Evolutionary conservation across 1,139 yeast species (phyloP).

Genomic region (Schwanniomyces etchellsii): DNA sequence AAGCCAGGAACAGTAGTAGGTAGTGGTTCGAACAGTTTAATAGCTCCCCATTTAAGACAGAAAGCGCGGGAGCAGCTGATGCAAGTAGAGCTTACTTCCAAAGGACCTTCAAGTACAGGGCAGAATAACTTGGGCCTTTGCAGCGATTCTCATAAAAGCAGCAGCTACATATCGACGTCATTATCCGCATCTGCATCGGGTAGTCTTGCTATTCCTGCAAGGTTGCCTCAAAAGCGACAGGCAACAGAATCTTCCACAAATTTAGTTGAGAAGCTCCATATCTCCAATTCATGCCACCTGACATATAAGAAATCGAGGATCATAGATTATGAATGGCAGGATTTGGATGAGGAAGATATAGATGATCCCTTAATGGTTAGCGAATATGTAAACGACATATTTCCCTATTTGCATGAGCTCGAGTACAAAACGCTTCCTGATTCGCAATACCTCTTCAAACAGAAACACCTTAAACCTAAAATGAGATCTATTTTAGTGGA

Average conservation of each 20-base stretch:
- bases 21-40: background rate
- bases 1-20: constrained; percentile 1
- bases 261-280: constrained; percentile 39
- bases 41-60: background rate
- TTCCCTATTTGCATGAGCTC: constrained; percentile 68
- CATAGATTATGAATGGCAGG: constrained; percentile 72
- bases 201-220: constrained; percentile 24
- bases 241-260: constrained; percentile 52
- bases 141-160: too few relatives aligned
- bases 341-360: constrained; percentile 82
- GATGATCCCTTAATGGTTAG: constrained; percentile 95
- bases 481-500: constrained; percentile 89
- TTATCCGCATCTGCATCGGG: constrained; percentile 1
- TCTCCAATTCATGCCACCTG: constrained; percentile 13
- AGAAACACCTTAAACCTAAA: constrained; percentile 71
- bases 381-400: constrained; percentile 87
- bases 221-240: constrained; percentile 51
- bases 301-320: constrained; percentile 28
- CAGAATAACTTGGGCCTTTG: background rate
- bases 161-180: background rate
- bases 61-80: background rate
- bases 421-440: constrained; percentile 78
- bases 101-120: background rate
- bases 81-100: background rate
- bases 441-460: constrained; percentile 67